These are phyloP conservation scores for Acacia melanoxylon DNA, from an alignment of 306 rosid species.

Conservation along the genomic window DNA sequence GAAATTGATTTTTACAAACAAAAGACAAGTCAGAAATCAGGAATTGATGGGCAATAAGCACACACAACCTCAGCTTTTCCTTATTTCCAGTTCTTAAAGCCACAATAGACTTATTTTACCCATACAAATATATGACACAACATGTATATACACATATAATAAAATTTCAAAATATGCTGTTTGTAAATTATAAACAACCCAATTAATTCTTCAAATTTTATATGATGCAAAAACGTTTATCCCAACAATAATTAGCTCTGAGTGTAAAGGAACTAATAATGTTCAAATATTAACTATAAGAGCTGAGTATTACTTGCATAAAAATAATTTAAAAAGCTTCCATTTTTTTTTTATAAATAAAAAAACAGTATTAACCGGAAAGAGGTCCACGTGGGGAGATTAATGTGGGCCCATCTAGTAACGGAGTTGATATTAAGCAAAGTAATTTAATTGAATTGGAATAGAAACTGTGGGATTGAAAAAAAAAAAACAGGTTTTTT, in stretches of 20 bases:
- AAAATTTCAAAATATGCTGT: no score
- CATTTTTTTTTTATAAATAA: no score
- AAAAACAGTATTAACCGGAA: background rate
- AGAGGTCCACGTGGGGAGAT: background rate
- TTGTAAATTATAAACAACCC: background rate
- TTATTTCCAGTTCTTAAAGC: background rate
- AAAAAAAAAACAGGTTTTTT: background rate
- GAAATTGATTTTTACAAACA: background rate
- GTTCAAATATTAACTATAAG: no score
- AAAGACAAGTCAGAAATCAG: background rate
- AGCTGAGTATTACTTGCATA: no score
- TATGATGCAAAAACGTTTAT: background rate
- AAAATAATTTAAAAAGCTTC: no score
- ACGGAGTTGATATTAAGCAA: background rate
- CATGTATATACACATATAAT: no score
- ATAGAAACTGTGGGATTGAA: background rate
- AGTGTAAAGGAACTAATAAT: no score
- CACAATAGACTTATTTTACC: background rate
- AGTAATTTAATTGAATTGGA: background rate
- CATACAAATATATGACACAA: no score
- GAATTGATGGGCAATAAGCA: background rate
- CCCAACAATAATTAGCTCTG: no score
- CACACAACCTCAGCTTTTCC: background rate
- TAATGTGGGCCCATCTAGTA: background rate
- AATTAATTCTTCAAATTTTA: no score